phyloP scores from a whole-genome alignment of 176 grass and related monocot genomes.

The Hsuehochloa calcarea region DNA sequence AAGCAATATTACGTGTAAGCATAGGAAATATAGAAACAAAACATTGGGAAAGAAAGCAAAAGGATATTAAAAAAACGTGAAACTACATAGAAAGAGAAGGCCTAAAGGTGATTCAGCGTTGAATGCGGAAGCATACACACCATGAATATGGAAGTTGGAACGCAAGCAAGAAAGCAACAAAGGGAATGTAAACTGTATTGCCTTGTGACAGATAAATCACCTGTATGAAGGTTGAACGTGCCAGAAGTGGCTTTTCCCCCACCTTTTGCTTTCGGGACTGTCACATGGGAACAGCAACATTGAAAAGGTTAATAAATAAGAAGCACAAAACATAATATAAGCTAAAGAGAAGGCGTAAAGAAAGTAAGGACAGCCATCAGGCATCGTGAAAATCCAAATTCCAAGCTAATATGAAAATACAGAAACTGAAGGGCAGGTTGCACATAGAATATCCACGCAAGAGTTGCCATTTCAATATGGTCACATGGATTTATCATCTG shows the following conservation, averaged over 20 bases:
- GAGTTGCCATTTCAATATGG: not conserved
- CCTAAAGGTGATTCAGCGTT: not conserved
- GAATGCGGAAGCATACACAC: not conserved
- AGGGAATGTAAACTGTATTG: not conserved
- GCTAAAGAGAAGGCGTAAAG: not conserved
- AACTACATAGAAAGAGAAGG: not conserved
- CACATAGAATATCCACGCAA: not conserved
- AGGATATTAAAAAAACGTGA: not conserved
- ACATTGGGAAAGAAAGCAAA: not conserved
- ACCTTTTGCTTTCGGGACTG: slow-evolving; percentile 95
- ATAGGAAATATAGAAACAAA: slow-evolving; percentile 1
- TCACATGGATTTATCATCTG: not conserved
- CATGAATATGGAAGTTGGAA: not conserved
- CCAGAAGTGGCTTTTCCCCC: slow-evolving; percentile 91
- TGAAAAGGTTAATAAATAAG: slow-evolving; percentile 23
- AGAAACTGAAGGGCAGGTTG: not conserved
- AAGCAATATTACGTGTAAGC: not conserved
- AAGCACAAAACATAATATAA: not conserved
- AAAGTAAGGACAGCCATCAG: not conserved
- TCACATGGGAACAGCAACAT: slow-evolving; percentile 28
- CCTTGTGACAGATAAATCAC: slow-evolving; percentile 36
- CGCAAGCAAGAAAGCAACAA: slow-evolving; percentile 15
- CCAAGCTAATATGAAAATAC: not conserved
- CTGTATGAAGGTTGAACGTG: slow-evolving; percentile 88
- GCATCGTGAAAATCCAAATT: not conserved